Conservation (phyloP, 257 asterid species). For the Solanum chiquidenum region DNA sequence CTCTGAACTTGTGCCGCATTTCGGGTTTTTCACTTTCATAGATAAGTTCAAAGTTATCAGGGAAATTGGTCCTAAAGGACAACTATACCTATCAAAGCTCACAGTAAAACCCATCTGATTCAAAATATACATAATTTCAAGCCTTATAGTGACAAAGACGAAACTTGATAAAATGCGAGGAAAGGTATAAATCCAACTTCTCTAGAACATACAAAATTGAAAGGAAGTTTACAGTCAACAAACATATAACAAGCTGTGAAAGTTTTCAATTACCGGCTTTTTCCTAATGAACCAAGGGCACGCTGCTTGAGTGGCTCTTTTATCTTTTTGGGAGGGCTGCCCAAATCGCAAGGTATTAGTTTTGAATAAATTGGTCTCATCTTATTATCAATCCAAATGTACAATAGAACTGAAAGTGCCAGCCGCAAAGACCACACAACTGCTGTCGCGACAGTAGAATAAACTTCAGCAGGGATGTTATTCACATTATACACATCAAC, state of each 20-base stretch:
- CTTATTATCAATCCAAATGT: slow-evolving; percentile 76
- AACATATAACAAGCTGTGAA: background rate
- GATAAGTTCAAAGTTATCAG: background rate
- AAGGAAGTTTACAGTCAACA: background rate
- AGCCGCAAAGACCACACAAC: slow-evolving; percentile 99
- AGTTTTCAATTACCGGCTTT: slow-evolving; percentile 66
- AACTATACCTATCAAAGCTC: background rate
- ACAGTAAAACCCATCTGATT: background rate
- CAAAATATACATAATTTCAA: background rate
- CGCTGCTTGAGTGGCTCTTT: slow-evolving; percentile 46
- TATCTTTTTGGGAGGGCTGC: slow-evolving; percentile 58
- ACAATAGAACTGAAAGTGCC: slow-evolving; percentile 68
- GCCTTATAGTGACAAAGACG: background rate
- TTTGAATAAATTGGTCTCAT: slow-evolving; percentile 84
- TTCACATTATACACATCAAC: slow-evolving; percentile 77
- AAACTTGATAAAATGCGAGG: background rate
- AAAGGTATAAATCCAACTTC: background rate
- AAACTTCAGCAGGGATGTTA: slow-evolving; percentile 62
- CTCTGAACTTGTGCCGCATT: background rate
- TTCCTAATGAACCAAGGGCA: slow-evolving; percentile 89
- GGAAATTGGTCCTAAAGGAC: background rate
- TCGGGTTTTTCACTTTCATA: background rate
- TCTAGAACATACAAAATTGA: background rate
- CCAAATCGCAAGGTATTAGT: slow-evolving; percentile 88
- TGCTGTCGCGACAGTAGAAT: slow-evolving; percentile 76